Base-by-base conservation (phyloP, 2,329 filamentous ascomycete genomes). In the Alternaria arbusti region DNA sequence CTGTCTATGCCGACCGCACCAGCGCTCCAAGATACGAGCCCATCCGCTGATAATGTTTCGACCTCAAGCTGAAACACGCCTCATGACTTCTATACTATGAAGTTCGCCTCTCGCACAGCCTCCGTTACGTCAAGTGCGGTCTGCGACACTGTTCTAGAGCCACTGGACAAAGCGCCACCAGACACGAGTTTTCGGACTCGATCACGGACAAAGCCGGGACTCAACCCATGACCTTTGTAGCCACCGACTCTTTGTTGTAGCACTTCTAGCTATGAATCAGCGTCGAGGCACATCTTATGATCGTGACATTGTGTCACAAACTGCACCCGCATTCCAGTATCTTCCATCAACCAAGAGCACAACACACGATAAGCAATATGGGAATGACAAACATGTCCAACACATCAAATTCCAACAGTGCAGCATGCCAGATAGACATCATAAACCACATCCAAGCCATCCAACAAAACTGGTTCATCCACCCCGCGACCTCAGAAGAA, bases 111-210 rank as follows among this genome's bases (percentile, higher is more conserved):
- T 6, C 6, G 12, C 8, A 51, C 20, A n/a, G 22, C 20, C 12
- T 23, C 64, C 82, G 81, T 32, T 51, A 51, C 28, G 32, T 23
- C 13, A 25, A 17, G 15, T 15, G 13, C 28, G 5, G 36, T 52
- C 20, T 52, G 20, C 36, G 10, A 20, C 28, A 36, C 30, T n/a
- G 13, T 40, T 52, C 13, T 40, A 6, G 15, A 52, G 49, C 30
- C 36, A 5, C 30, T 15, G 23, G 49, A 52, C 49, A 52, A 52
- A 52, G 49, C 49, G 30, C 49, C 15, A 52, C 49, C 9, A 40
- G 49, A 22, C 12, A 51, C 17, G 12, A 32, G 13, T 25, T 32
- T 40, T 52, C n/a, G 5, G 30, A 25, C 13, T 17, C 17, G 9
- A 20, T 1, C 20, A 17, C 20, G 22, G 49, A 52, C 49, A 52